phyloP scores from a whole-genome alignment of 1,284 basidiomycete genomes.

The Cryptococcus sp. region DNA sequence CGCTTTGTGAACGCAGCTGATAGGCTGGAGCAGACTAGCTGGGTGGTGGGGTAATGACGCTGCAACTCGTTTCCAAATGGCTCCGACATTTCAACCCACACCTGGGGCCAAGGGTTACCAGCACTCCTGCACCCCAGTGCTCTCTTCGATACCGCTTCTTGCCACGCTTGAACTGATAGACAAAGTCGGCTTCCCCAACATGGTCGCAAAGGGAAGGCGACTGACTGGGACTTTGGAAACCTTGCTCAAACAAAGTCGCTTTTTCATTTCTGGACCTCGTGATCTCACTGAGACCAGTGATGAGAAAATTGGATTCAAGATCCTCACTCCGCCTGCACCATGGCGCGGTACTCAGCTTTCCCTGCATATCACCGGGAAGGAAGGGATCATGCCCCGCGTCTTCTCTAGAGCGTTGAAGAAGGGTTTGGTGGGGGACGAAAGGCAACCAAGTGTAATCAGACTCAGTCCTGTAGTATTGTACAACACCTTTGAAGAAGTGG shows the following conservation, averaged over 20 bases:
- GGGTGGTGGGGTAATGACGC: slow-evolving; percentile 98
- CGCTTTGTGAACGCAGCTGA: neutral
- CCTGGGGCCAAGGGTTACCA: slow-evolving; percentile 92
- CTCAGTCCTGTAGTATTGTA: slow-evolving; percentile 81
- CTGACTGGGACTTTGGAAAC: slow-evolving; percentile 73
- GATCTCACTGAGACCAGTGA: slow-evolving; percentile 3
- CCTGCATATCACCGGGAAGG: slow-evolving; percentile 69
- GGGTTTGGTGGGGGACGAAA: slow-evolving; percentile 86
- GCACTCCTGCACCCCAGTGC: slow-evolving; percentile 86
- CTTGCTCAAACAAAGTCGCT: slow-evolving; percentile 63
- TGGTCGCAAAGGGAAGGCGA: slow-evolving; percentile 68
- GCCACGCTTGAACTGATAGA: slow-evolving; percentile 80
- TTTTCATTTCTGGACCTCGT: slow-evolving; percentile 54
- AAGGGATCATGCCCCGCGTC: slow-evolving; percentile 70
- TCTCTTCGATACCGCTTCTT: slow-evolving; percentile 75
- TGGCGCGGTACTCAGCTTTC: slow-evolving; percentile 83
- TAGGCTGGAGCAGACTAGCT: slow-evolving; percentile 62
- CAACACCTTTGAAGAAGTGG: slow-evolving; percentile 75
- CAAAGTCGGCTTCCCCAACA: slow-evolving; percentile 67
- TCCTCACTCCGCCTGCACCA: slow-evolving; percentile 75
- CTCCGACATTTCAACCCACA: slow-evolving; percentile 75
- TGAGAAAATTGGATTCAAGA: slow-evolving; percentile 65
- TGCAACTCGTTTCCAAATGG: slow-evolving; percentile 87
- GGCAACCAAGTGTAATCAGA: slow-evolving; percentile 85
- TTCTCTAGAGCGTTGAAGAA: slow-evolving; percentile 62